Percentiles rank a stretch among this genome's conserved stretches.
phyloP scores from a whole-genome alignment of 2,329 filamentous ascomycete genomes.

The Fusarium papillatum region DNA sequence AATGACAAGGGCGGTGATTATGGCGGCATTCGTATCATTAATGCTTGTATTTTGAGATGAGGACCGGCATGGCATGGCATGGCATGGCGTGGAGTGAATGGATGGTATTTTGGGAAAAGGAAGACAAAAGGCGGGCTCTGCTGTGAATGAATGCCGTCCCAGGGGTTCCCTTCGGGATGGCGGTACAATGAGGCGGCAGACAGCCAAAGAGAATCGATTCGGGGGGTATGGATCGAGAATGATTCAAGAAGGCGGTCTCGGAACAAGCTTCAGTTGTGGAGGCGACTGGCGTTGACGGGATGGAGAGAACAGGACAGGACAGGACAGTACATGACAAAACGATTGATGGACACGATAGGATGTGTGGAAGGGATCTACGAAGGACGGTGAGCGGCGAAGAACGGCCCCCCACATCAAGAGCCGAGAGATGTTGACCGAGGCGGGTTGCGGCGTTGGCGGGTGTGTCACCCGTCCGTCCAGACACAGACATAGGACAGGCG shows the following conservation, averaged over 20 bases:
- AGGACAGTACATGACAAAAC: neutral
- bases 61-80: neutral
- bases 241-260: constrained; percentile 11
- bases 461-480: constrained; percentile 3
- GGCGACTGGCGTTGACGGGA: neutral
- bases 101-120: neutral
- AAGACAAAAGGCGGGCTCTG: neutral
- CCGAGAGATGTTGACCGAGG: constrained; percentile 37
- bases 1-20: constrained; percentile 26
- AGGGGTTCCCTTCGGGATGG: neutral
- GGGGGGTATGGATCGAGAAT: constrained; percentile 7
- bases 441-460: constrained; percentile 32
- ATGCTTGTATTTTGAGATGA: constrained; percentile 3
- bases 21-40: constrained; percentile 6
- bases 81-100: neutral
- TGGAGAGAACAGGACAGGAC: neutral
- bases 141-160: neutral
- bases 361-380: neutral
- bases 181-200: neutral
- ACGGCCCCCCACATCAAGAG: constrained; percentile 33
- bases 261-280: constrained; percentile 7
- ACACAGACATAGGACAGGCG: constrained; percentile 15
- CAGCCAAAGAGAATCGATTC: constrained; percentile 31
- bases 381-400: neutral
- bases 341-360: neutral